Base-by-base conservation (phyloP, 1,139 yeast species). In the Sugiyamaella xylanicola region DNA sequence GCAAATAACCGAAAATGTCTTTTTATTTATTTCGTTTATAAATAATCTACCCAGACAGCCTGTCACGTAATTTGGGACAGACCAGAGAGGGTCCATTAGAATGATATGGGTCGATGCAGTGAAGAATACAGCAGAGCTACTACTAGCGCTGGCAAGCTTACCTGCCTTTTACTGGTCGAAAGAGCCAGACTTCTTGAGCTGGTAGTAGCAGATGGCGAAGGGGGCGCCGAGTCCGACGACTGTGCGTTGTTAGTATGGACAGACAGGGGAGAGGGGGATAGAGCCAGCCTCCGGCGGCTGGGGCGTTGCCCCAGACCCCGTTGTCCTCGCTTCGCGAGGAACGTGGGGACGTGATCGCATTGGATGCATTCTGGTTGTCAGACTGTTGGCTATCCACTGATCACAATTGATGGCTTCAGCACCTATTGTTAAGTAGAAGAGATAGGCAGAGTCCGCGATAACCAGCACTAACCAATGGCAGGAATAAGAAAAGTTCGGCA, bases 141-240 rank as follows among this genome's bases (percentile, higher is more conserved):
- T 8, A 8, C 4, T 8, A 32, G 15, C 37, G 13, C 37, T 32
- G 15, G 15, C 13, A 8, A 32, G 4, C 37, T 13, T 13, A 32
- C 13, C 37, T 32, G 13, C 32, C 17, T 35, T 22, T 48, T 48
- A 48, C 35, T 48, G 52, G 15, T 48, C 46, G 32, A 62, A 42
- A 49, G 59, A 51, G 52, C 68, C 68, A 55, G 72, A 61, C 72
- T 72, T 72, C 68, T 71, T 68, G 59, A 72, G 66, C 65, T 71
- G 65, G 69, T 67, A 71, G 70, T 68, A 72, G 56, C 62, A 65
- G 59, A 73, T 69, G 62, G 65, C 68, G 59, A 72, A 72, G 49
- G 77, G 77, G 57, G 72, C 68, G 48, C 71, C 70, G 54, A 73
- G 63, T 52, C 76, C 77, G 53, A 67, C 65, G 53, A 61, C 70